Conservation (phyloP, 2,329 filamentous ascomycete species). For the Monilinia fructicola region DNA sequence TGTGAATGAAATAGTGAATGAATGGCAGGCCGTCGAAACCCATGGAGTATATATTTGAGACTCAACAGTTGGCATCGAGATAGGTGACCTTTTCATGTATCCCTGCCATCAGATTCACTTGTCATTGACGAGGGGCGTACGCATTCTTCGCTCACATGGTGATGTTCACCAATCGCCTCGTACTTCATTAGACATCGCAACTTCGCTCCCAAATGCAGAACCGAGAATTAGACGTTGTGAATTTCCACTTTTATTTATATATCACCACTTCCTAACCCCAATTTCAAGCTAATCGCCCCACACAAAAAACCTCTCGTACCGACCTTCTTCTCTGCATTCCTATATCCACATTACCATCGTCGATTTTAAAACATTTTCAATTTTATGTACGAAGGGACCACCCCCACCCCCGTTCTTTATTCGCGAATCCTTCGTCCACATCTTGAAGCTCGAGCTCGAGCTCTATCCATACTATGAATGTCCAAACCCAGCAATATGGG, state of each 20-base stretch:
- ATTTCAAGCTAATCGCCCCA: neutral
- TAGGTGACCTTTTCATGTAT: no score
- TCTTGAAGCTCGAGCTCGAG: neutral
- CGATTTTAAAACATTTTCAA: neutral
- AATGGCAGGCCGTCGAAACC: no score
- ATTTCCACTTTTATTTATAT: neutral
- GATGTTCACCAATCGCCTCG: no score
- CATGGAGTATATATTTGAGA: no score
- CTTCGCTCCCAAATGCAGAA: neutral
- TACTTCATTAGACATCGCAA: neutral
- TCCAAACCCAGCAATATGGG: neutral
- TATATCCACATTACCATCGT: neutral
- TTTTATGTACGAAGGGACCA: constrained; percentile 5
- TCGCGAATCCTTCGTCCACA: neutral
- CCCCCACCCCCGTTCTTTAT: neutral
- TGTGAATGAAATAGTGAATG: no score
- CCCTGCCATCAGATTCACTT: neutral
- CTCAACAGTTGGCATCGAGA: no score
- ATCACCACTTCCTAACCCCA: neutral
- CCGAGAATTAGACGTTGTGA: neutral
- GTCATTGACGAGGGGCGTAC: neutral
- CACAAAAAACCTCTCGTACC: neutral
- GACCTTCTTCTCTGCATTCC: neutral
- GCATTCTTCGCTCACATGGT: neutral
- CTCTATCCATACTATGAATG: neutral